phyloP scores from a whole-genome alignment of 2,329 filamentous ascomycete species.

The Ophioceras dolichostomum region DNA sequence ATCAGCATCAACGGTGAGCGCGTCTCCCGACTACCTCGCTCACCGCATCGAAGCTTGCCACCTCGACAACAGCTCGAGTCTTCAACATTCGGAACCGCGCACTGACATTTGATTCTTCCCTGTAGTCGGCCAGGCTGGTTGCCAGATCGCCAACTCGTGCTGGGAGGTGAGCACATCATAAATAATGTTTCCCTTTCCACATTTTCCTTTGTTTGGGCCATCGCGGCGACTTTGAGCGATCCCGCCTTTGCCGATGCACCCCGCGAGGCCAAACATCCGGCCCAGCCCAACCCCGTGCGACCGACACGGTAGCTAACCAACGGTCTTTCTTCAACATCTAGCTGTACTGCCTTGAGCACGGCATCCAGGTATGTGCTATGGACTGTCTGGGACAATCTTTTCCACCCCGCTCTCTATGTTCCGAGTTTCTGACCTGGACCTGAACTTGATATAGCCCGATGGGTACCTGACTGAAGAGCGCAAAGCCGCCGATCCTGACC shows the following conservation, averaged over 20 bases:
- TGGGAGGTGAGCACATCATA: constrained; percentile 74
- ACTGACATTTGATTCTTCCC: constrained; percentile 40
- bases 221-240: no score
- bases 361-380: constrained; percentile 74
- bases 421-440: no score
- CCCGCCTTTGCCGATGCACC: no score
- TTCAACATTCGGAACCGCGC: background rate
- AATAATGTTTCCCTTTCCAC: background rate
- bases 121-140: constrained; percentile 98
- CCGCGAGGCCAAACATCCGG: no score
- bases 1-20: constrained; percentile 94
- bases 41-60: constrained; percentile 27
- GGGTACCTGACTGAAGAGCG: constrained; percentile 97
- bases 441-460: constrained; percentile 89
- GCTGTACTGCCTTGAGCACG: constrained; percentile 99
- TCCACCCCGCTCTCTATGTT: no score
- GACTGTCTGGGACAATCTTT: no score
- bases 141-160: constrained; percentile 99
- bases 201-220: no score
- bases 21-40: constrained; percentile 19
- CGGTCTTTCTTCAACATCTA: no score
- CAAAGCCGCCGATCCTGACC: constrained; percentile 83
- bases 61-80: constrained; percentile 14
- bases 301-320: constrained; percentile 12
- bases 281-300: no score